phyloP scores from a whole-genome alignment of 371 early-diverging fungal species.

The Dichotomocladium elegans region DNA sequence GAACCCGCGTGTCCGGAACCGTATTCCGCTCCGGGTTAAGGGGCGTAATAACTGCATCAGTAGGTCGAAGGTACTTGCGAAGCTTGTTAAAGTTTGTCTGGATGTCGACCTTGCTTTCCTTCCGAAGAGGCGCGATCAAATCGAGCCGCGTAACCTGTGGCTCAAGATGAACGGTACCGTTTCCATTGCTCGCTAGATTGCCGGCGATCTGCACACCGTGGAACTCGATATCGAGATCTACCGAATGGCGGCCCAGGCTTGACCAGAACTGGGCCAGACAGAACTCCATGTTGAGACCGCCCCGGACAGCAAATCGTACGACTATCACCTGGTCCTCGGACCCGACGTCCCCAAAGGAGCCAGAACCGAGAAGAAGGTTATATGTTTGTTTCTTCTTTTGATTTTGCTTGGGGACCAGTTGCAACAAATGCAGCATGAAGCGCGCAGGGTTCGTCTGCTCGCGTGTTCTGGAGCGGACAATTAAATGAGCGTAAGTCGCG shows the following conservation, averaged over 20 bases:
- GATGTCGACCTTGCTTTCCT: constrained; percentile 67
- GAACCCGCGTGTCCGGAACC: constrained; percentile 61
- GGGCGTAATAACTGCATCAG: constrained; percentile 59
- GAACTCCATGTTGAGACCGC: constrained; percentile 74
- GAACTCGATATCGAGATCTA: constrained; percentile 75
- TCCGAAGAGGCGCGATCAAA: constrained; percentile 62
- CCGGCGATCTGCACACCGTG: constrained; percentile 73
- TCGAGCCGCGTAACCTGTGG: constrained; percentile 67
- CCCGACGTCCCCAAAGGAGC: constrained; percentile 57
- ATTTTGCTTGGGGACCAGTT: constrained; percentile 72
- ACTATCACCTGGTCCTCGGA: constrained; percentile 58
- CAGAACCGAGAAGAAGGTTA: constrained; percentile 54
- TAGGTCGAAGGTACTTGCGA: constrained; percentile 70
- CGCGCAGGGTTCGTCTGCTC: constrained; percentile 47
- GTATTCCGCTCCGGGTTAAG: constrained; percentile 70
- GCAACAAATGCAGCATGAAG: constrained; percentile 65
- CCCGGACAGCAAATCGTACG: constrained; percentile 64
- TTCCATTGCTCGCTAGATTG: constrained; percentile 58
- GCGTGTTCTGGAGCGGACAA: constrained; percentile 32
- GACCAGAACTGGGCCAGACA: constrained; percentile 89
- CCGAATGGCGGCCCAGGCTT: constrained; percentile 63
- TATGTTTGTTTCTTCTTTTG: constrained; percentile 62
- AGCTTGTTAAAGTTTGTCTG: constrained; percentile 52
- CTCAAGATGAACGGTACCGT: constrained; percentile 39
- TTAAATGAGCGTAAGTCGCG: constrained; percentile 67